These are phyloP conservation scores for Amanita thiersii DNA, from an alignment of 768 basidiomycete genomes.

Conservation along the genomic window DNA sequence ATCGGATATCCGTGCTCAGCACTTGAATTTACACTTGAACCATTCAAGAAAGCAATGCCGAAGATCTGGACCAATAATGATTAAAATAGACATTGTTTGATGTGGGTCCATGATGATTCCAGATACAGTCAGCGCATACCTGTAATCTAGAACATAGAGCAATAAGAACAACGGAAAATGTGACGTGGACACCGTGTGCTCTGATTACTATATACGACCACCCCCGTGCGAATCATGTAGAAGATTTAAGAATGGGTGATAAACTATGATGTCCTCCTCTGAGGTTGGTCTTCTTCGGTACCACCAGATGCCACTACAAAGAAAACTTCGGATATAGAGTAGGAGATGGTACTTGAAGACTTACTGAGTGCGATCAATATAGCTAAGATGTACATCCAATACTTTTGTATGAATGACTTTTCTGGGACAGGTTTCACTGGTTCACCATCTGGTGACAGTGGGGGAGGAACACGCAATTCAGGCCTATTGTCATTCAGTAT, in stretches of 20 bases:
- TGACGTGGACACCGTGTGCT: too few relatives aligned
- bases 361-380: slow-evolving; percentile 50
- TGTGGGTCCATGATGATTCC: too few relatives aligned
- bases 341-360: slow-evolving; percentile 17
- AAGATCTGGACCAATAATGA: slow-evolving; percentile 50
- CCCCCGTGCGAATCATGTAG: too few relatives aligned
- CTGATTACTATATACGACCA: too few relatives aligned
- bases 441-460: slow-evolving; percentile 57
- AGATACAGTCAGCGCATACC: too few relatives aligned
- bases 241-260: too few relatives aligned
- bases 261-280: neutral
- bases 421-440: slow-evolving; percentile 53
- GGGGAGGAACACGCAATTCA: slow-evolving; percentile 59
- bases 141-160: too few relatives aligned
- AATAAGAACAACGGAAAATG: neutral
- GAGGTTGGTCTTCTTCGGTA: slow-evolving; percentile 29
- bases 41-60: slow-evolving; percentile 74
- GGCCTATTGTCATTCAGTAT: slow-evolving; percentile 36
- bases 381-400: slow-evolving; percentile 78
- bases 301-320: slow-evolving; percentile 28
- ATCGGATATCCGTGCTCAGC: slow-evolving; percentile 92
- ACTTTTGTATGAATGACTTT: slow-evolving; percentile 80
- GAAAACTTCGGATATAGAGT: neutral
- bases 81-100: slow-evolving; percentile 15
- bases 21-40: slow-evolving; percentile 90